These are phyloP conservation scores for Xanthoparmelia taractica DNA, from an alignment of 495 filamentous ascomycete species.

Conservation along the genomic window DNA sequence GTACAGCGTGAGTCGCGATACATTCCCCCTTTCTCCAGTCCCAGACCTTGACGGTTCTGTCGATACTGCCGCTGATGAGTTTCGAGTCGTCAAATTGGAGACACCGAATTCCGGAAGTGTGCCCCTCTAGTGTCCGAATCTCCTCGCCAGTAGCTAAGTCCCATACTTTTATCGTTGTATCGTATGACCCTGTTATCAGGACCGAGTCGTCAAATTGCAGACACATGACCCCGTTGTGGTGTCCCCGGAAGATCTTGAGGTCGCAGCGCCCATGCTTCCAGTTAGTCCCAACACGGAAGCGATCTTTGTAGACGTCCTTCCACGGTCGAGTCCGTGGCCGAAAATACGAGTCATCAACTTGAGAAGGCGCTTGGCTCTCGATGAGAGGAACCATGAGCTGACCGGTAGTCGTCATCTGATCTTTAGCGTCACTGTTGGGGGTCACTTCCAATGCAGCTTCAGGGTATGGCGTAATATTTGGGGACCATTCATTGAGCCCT, in stretches of 20 bases:
- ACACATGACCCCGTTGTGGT: constrained; percentile 92
- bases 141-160: constrained; percentile 82
- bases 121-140: constrained; percentile 72
- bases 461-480: constrained; percentile 41
- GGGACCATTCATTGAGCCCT: constrained; percentile 48
- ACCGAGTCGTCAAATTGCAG: constrained; percentile 84
- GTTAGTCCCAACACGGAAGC: constrained; percentile 84
- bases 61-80: constrained; percentile 76
- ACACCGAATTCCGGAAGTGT: constrained; percentile 72
- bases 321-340: constrained; percentile 59
- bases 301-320: constrained; percentile 89
- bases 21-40: constrained; percentile 92
- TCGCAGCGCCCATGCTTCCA: constrained; percentile 92
- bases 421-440: background rate
- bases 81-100: constrained; percentile 91
- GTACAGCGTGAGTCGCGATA: constrained; percentile 68
- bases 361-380: constrained; percentile 23
- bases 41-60: constrained; percentile 82
- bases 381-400: background rate
- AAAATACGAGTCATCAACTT: constrained; percentile 37
- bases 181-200: constrained; percentile 83
- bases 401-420: background rate
- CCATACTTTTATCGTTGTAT: constrained; percentile 93
- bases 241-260: constrained; percentile 72
- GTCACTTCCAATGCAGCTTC: constrained; percentile 22